Base-by-base conservation (phyloP, 2,329 filamentous ascomycete species). In the Beauveria bassiana region DNA sequence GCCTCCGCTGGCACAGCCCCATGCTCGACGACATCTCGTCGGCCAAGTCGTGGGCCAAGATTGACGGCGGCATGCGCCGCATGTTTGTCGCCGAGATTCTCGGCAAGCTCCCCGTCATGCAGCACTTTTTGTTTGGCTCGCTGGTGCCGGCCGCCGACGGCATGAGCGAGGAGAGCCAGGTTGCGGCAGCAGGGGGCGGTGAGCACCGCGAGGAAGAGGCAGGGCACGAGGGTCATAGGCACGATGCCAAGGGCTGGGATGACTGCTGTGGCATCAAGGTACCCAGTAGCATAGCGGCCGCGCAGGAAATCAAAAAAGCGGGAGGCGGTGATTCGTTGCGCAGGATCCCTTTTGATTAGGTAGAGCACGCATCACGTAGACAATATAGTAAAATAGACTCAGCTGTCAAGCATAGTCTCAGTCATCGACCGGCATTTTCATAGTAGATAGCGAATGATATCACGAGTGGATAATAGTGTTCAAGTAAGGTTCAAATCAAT, bases 261-360 rank as follows among this genome's bases (percentile, higher is more conserved):
- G 95, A 99, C 73, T 99, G 95, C 74, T 99, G 95, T 72, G 95
- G 95, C 28, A 99, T 99, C 74, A 93, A 96, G 69, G 95, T 99
- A 18, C 96, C 95, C 0, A 96, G 93, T 71, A 93, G 91, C 59
- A 83, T 98, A 62, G 96, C 93, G 31, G 96, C 95, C 1, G 91
- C 91, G 16, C 88, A 92, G 67, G 93, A 96, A 76, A 88, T 89
- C 81, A 88, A 84, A 79, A 98, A 96, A 78, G 81, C 81, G 60
- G 86, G 82, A 18, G 81, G 77, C 46, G 81, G 74, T 7, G 79
- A 85, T 63, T 76, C 78, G 18, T 72, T 96, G 67, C 83, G 91
- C 65, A 83, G 90, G 67, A 87, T 96, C 68, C 91, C 91, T 0
- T 96, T 96, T 74, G 92, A 90, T 73, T 99, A 74, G 38, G 8